phyloP scores from a whole-genome alignment of 345 rosid genomes.

The Microthlaspi erraticum region DNA sequence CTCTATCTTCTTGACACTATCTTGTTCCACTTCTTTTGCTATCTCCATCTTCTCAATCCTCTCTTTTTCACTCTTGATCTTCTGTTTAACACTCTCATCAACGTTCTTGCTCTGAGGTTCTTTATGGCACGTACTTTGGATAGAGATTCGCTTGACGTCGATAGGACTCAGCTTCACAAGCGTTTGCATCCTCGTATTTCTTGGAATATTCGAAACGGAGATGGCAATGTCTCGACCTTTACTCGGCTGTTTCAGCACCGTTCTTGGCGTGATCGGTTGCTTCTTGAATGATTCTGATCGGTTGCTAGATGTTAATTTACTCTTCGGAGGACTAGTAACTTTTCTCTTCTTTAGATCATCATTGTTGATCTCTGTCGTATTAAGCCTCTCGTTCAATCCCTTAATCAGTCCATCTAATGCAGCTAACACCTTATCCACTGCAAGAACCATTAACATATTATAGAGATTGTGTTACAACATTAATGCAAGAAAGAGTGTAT shows the following conservation, averaged over 20 bases:
- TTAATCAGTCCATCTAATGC: constrained; percentile 62
- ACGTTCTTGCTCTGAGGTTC: constrained; percentile 31
- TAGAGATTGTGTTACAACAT: constrained; percentile 5
- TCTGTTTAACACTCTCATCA: constrained; percentile 46
- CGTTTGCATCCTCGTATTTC: constrained; percentile 54
- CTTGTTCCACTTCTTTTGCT: constrained; percentile 13
- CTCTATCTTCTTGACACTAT: constrained; percentile 4
- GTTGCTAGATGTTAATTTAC: constrained; percentile 14
- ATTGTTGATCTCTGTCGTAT: constrained; percentile 50
- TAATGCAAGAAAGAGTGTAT: too few species aligned
- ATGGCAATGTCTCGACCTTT: constrained; percentile 31
- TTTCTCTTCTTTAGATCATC: constrained; percentile 39
- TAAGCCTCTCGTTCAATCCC: constrained; percentile 54
- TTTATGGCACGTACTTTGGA: constrained; percentile 45
- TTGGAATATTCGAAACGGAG: constrained; percentile 41
- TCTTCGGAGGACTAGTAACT: constrained; percentile 6
- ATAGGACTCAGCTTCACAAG: constrained; percentile 68
- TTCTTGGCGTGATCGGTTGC: constrained; percentile 46
- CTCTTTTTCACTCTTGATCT: constrained; percentile 39
- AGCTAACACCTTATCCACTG: constrained; percentile 61
- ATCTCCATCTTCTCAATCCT: constrained; percentile 19
- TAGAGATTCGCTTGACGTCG: constrained; percentile 57
- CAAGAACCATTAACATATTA: constrained; percentile 18
- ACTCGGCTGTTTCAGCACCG: constrained; percentile 37
- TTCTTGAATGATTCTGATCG: constrained; percentile 30